These are phyloP conservation scores for Hericium rajendrae DNA, from an alignment of 768 basidiomycete genomes.

Conservation along the genomic window DNA sequence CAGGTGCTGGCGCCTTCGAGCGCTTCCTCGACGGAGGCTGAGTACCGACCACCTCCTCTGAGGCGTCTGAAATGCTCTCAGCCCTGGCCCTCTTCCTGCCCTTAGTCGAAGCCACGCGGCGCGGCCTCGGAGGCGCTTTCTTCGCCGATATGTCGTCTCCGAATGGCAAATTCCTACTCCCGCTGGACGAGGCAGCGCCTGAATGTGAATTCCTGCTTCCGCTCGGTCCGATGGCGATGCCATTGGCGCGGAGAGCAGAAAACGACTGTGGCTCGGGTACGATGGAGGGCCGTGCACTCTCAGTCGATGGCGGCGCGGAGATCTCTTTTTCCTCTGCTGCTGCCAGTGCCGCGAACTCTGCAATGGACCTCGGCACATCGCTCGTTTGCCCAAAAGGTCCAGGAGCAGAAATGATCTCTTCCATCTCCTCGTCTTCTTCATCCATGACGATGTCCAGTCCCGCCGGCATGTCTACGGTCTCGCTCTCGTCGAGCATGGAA, in stretches of 20 bases:
- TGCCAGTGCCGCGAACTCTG: conserved; percentile 13
- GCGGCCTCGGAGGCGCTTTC: background rate
- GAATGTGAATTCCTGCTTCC: too few species aligned
- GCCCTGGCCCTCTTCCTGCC: background rate
- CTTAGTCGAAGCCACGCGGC: background rate
- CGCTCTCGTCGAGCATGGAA: background rate
- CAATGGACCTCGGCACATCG: conserved; percentile 12
- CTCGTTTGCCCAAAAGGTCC: background rate
- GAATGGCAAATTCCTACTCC: background rate
- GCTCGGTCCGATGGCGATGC: too few species aligned
- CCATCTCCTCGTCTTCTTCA: conserved; percentile 24
- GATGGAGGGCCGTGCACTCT: too few species aligned
- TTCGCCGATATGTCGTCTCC: background rate
- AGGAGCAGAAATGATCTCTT: conserved; percentile 6
- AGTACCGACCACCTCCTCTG: conserved; percentile 10
- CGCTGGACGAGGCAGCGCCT: too few species aligned
- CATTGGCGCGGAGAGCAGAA: too few species aligned
- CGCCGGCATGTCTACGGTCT: background rate
- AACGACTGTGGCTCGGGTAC: too few species aligned
- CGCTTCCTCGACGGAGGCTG: conserved; percentile 23
- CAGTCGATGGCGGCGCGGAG: too few species aligned
- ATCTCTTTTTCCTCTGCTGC: conserved; percentile 14
- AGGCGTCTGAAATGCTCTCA: background rate
- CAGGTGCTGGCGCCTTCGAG: background rate
- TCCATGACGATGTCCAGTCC: conserved; percentile 19